Percentiles rank a stretch among this genome's conserved stretches.
Evolutionary conservation across 306 rosid genomes (phyloP).

Genomic region (Potentilla sterilis): DNA sequence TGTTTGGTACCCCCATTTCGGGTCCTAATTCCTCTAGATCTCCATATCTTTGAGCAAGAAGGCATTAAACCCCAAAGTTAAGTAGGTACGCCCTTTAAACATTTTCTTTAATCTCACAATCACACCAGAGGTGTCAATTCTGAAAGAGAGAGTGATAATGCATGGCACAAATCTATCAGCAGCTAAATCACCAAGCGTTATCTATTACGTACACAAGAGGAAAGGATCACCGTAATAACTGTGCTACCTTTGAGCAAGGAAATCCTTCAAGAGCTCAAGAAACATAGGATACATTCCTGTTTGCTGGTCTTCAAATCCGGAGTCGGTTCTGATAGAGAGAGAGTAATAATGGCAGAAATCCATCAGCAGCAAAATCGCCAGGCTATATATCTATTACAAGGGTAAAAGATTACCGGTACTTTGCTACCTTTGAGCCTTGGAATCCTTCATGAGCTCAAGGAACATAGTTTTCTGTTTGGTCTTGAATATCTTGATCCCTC

Average conservation of each 20-base stretch:
- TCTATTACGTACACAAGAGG: constrained; percentile 12
- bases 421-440: constrained; percentile 82
- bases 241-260: constrained; percentile 84
- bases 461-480: constrained; percentile 20
- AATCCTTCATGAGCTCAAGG: constrained; percentile 90
- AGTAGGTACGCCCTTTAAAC: constrained; percentile 81
- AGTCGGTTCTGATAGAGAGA: background rate
- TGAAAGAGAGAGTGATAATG: constrained; percentile 31
- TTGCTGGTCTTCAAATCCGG: constrained; percentile 50
- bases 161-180: constrained; percentile 3
- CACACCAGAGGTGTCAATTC: constrained; percentile 90
- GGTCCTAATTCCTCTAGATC: no score
- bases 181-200: constrained; percentile 13
- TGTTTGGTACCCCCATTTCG: no score
- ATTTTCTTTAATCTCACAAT: constrained; percentile 84
- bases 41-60: constrained; percentile 41
- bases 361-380: constrained; percentile 8
- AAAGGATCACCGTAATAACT: constrained; percentile 1
- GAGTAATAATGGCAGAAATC: constrained; percentile 17
- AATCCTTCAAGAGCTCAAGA: constrained; percentile 91
- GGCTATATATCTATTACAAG: constrained; percentile 6
- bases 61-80: constrained; percentile 87
- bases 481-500: no score
- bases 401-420: constrained; percentile 8
- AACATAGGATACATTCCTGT: constrained; percentile 70